Evolutionary conservation across 1,139 yeast genomes (phyloP).

Genomic region (Kluyveromyces sp.): DNA sequence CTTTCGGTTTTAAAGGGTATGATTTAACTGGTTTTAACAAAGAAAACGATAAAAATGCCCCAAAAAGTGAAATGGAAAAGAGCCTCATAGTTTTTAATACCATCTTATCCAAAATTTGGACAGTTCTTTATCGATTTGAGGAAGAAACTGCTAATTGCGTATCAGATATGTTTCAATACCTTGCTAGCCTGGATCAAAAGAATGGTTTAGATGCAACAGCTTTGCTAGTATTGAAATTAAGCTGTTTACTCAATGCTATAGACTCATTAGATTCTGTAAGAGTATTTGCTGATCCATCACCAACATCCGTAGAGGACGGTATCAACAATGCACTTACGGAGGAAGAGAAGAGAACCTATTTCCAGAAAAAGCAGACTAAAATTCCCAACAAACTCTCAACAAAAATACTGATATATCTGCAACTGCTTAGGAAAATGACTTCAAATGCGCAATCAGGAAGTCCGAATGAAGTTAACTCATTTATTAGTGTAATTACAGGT

Average conservation of each 20-base stretch:
- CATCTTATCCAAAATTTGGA: slow-evolving; percentile 77
- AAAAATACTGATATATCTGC: slow-evolving; percentile 67
- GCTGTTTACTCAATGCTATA: slow-evolving; percentile 68
- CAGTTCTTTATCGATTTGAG: slow-evolving; percentile 79
- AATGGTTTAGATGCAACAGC: slow-evolving; percentile 72
- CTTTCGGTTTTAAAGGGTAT: slow-evolving; percentile 34
- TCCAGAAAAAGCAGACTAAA: slow-evolving; percentile 33
- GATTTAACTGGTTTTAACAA: slow-evolving; percentile 22
- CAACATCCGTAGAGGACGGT: not conserved
- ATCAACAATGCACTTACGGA: not conserved
- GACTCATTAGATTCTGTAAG: slow-evolving; percentile 40
- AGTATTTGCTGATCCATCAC: not conserved
- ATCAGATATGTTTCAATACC: slow-evolving; percentile 83
- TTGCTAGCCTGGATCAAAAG: slow-evolving; percentile 67
- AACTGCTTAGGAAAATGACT: slow-evolving; percentile 55
- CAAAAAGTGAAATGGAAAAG: slow-evolving; percentile 53
- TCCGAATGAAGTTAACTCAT: slow-evolving; percentile 43
- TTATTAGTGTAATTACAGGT: slow-evolving; percentile 80
- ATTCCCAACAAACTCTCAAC: slow-evolving; percentile 88
- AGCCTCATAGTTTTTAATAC: slow-evolving; percentile 47
- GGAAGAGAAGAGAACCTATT: slow-evolving; percentile 14
- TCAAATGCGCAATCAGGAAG: slow-evolving; percentile 19
- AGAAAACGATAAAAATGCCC: slow-evolving; percentile 28
- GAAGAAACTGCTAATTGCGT: slow-evolving; percentile 89
- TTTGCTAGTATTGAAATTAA: slow-evolving; percentile 63